A percentile compares a stretch with the other conserved stretches of the same genome.
phyloP scores from a whole-genome alignment of 441 rosid genomes.

The Pelargonium fulgidum region DNA sequence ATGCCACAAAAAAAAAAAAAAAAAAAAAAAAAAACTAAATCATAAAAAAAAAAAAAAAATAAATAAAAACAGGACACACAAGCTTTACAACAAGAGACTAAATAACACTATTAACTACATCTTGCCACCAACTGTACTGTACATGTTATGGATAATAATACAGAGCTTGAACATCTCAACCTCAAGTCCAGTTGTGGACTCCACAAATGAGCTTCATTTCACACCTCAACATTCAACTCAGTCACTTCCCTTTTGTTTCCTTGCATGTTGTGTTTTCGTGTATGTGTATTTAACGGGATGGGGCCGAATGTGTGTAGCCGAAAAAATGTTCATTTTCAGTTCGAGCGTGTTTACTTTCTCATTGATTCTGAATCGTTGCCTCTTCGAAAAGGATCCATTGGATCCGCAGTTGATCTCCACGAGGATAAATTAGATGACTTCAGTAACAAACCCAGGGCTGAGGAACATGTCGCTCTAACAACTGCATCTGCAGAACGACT shows the following conservation, averaged over 20 bases:
- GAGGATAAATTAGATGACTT: constrained; percentile 55
- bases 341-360: constrained; percentile 13
- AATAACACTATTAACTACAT: not conserved
- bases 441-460: constrained; percentile 68
- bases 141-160: not conserved
- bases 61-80: not conserved
- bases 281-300: not conserved
- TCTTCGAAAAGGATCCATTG: constrained; percentile 40
- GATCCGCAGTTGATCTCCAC: constrained; percentile 62
- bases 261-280: not conserved
- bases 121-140: constrained; percentile 5
- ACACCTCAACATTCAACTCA: not conserved
- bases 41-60: not conserved
- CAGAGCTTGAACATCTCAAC: not conserved
- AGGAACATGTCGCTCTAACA: constrained; percentile 81
- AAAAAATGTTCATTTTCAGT: not conserved
- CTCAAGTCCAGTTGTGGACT: not conserved
- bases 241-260: not conserved
- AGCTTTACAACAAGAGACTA: not conserved
- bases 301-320: not conserved
- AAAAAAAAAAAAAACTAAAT: not conserved
- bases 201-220: not conserved
- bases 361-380: constrained; percentile 31
- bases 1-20: not conserved
- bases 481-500: constrained; percentile 68